A percentile compares a stretch with the other conserved stretches of the same genome.
phyloP scores from a whole-genome alignment of 345 rosid species.

The Eutrema heterophyllum region DNA sequence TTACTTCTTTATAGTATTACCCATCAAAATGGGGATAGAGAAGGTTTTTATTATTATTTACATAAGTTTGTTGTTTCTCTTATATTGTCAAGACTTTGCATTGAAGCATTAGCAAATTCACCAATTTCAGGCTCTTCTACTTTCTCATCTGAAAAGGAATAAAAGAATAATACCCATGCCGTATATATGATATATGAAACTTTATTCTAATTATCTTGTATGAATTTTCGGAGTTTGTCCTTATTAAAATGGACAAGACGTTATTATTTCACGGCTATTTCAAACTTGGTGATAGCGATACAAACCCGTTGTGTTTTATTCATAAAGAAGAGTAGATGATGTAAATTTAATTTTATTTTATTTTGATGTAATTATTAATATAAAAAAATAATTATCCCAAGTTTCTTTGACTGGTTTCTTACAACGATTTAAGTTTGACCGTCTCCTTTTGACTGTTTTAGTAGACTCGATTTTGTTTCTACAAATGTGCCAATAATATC shows the following conservation, averaged over 20 bases:
- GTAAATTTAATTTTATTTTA: not conserved
- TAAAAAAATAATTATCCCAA: not conserved
- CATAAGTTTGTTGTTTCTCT: slow-evolving; percentile 8
- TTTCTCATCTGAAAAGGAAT: slow-evolving; percentile 20
- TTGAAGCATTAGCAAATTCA: slow-evolving; percentile 19
- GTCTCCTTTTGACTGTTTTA: too few relatives aligned
- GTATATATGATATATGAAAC: not conserved
- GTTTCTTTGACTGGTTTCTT: not conserved
- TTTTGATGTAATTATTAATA: not conserved
- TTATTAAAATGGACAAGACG: not conserved
- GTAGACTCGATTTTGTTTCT: too few relatives aligned
- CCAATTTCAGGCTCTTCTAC: slow-evolving; percentile 15
- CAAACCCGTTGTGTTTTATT: not conserved
- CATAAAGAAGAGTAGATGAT: not conserved
- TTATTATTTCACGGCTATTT: slow-evolving; percentile 1
- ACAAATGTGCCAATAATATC: not conserved
- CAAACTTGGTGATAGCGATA: slow-evolving; percentile 17
- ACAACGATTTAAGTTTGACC: not conserved
- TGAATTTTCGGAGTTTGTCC: not conserved
- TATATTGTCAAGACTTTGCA: slow-evolving; percentile 26
- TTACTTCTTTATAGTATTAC: not conserved
- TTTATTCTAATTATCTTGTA: not conserved
- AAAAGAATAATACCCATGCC: slow-evolving; percentile 21
- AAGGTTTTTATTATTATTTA: slow-evolving; percentile 1
- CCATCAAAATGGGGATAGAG: slow-evolving; percentile 8